These are phyloP conservation scores for Didymella segeticola DNA, from an alignment of 2,329 filamentous ascomycete species.

Conservation along the genomic window DNA sequence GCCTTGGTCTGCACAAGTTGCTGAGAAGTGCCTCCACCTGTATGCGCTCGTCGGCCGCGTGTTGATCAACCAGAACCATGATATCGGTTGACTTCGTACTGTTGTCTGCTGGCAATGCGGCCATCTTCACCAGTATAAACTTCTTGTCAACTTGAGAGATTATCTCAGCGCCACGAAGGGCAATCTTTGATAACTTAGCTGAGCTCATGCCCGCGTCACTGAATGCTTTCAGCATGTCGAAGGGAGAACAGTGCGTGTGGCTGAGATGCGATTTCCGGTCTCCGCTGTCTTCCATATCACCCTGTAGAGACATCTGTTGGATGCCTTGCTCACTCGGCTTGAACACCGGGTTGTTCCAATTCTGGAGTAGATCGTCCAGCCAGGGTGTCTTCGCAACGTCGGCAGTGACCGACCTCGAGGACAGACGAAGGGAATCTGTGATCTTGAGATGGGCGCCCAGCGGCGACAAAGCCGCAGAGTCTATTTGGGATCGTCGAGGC, in stretches of 20 bases:
- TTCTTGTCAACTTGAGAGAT: constrained; percentile 88
- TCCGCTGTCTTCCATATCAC: constrained; percentile 4
- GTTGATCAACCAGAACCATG: constrained; percentile 86
- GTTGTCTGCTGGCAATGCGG: constrained; percentile 17
- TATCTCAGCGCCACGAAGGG: constrained; percentile 61
- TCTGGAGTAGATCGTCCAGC: constrained; percentile 66
- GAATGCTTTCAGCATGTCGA: constrained; percentile 28
- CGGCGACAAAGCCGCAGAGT: constrained; percentile 1
- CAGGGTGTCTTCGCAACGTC: constrained; percentile 51
- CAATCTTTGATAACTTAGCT: constrained; percentile 64
- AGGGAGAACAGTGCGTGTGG: constrained; percentile 18
- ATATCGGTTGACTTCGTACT: constrained; percentile 37
- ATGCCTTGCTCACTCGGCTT: constrained; percentile 56
- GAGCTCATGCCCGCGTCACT: constrained; percentile 30
- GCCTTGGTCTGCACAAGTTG: constrained; percentile 56
- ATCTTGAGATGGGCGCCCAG: constrained; percentile 26
- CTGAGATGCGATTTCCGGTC: constrained; percentile 1
- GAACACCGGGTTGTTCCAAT: constrained; percentile 82
- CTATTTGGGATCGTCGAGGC: constrained; percentile 19
- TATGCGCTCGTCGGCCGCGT: constrained; percentile 90
- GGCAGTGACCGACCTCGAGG: constrained; percentile 19
- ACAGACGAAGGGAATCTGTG: constrained; percentile 44
- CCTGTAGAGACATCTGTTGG: constrained; percentile 42
- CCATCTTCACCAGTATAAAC: constrained; percentile 77
- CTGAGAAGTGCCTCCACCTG: constrained; percentile 76